Evolutionary conservation across 768 basidiomycete species (phyloP).

Genomic region (Gyrodon lividus): DNA sequence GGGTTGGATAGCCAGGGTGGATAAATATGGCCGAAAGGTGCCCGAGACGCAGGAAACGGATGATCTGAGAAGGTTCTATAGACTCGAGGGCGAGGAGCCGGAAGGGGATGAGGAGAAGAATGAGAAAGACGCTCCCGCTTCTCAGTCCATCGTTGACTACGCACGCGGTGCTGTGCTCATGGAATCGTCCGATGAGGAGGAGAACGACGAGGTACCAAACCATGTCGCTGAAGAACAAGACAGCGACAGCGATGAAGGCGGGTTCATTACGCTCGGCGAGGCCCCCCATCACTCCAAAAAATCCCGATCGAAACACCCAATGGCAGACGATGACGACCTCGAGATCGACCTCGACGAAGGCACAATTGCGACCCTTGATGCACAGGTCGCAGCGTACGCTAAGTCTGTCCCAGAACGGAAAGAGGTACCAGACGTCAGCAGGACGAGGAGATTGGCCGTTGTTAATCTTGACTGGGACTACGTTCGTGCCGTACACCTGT

Average conservation of each 20-base stretch:
- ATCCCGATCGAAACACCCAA: neutral
- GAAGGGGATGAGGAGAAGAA: constrained; percentile 31
- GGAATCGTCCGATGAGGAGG: constrained; percentile 84
- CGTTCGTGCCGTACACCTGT: constrained; percentile 84
- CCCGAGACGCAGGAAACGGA: constrained; percentile 71
- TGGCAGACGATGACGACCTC: constrained; percentile 38
- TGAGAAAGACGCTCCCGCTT: constrained; percentile 17
- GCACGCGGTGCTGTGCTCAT: constrained; percentile 88
- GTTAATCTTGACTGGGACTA: constrained; percentile 99
- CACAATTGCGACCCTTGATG: constrained; percentile 66
- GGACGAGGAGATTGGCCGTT: constrained; percentile 75
- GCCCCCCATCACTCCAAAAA: constrained; percentile 25
- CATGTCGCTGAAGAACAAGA: constrained; percentile 31
- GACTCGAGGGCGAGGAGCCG: constrained; percentile 48
- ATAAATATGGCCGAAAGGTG: constrained; percentile 85
- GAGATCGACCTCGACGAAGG: constrained; percentile 84
- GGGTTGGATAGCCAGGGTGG: constrained; percentile 53
- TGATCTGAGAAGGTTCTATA: constrained; percentile 78
- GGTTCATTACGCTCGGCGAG: constrained; percentile 50
- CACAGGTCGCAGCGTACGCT: constrained; percentile 65
- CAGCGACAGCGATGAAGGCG: constrained; percentile 47
- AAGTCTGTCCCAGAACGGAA: constrained; percentile 47
- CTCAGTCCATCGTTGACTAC: constrained; percentile 58
- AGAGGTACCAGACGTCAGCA: constrained; percentile 38
- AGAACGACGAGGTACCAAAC: constrained; percentile 27